Conservation (phyloP, 1,284 basidiomycete species). For the Tilletia horrida region DNA sequence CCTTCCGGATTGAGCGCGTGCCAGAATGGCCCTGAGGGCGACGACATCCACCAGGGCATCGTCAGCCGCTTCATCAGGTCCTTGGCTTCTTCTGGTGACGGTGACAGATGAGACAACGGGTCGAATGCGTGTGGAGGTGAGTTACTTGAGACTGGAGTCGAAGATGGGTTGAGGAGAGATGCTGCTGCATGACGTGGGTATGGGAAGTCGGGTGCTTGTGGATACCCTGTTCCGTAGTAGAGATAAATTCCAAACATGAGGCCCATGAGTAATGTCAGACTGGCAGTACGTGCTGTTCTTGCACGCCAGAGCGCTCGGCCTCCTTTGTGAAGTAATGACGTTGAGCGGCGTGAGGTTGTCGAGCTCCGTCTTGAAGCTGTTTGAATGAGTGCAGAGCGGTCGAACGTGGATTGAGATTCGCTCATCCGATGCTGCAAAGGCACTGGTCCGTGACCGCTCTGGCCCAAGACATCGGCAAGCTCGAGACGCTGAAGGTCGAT, state of each 20-base stretch:
- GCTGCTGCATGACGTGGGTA: slow-evolving; percentile 15
- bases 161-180: background rate
- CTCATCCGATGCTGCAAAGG: background rate
- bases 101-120: slow-evolving; percentile 35
- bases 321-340: background rate
- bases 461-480: slow-evolving; percentile 41
- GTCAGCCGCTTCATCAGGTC: background rate
- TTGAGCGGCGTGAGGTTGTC: background rate
- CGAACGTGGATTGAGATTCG: background rate
- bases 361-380: background rate
- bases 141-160: background rate
- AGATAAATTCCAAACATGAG: slow-evolving; percentile 46
- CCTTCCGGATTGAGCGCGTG: slow-evolving; percentile 72
- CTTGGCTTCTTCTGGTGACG: slow-evolving; percentile 1
- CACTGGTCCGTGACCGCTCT: slow-evolving; percentile 24
- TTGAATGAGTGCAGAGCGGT: background rate
- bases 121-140: slow-evolving; percentile 30
- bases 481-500: slow-evolving; percentile 87
- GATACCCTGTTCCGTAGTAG: slow-evolving; percentile 46
- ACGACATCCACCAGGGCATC: slow-evolving; percentile 46
- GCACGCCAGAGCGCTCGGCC: slow-evolving; percentile 56
- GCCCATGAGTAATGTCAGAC: slow-evolving; percentile 61
- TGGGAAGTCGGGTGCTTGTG: slow-evolving; percentile 19
- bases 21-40: slow-evolving; percentile 64
- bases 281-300: slow-evolving; percentile 74